Base-by-base conservation (phyloP, 1,284 basidiomycete genomes). In the Garcileccinum viscosum region DNA sequence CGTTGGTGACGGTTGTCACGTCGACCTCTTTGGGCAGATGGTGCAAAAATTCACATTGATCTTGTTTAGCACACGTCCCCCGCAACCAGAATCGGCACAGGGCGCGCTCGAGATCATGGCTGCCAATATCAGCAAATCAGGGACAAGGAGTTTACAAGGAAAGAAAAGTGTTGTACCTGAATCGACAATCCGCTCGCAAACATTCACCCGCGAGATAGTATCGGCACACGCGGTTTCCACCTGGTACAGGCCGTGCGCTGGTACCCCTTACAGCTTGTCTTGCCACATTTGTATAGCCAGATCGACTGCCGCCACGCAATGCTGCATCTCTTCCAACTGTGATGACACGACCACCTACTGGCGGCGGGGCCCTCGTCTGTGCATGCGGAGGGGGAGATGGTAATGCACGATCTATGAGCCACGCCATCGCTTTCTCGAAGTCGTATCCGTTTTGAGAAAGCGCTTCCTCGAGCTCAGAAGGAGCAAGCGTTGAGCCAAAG, bases 181-280 rank as follows among this genome's bases (percentile, higher is more conserved):
- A 99, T 69, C 97, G 91, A 84, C 98, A 99, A 83, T 99, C 97
- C 64, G 95, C 94, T 64, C 97, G 85, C 66, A 98, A 84, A 80
- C 97, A 99, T 82, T 99, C 97, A 24, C 98, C 98, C 9, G 95
- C 95, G 44, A 99, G 87, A 81, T 96, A 99, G 81, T 99, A 99
- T 67, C 98, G 87, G 80, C 97, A 99, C 50, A 99, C 96, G 67
- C 93, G 84, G 74, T 80, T 78, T 8, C 90, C 90, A 60, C 87
- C 86, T 62, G 85, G 84, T 0, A 81, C 83, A 40, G 90, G 87
- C 17, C 90, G 87, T 4, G 88, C 87, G 73, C 90, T 89, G 2
- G 86, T 83, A 22, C 86, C 87, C 47, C 88, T 84, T 58, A 82
- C 82, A 47, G 84, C 82, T 33, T 80, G 78, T 66, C 76, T 71